A percentile compares a stretch with the other conserved stretches of the same genome.
phyloP scores from a whole-genome alignment of 257 asterid species.

The Cynanchum wilfordii region DNA sequence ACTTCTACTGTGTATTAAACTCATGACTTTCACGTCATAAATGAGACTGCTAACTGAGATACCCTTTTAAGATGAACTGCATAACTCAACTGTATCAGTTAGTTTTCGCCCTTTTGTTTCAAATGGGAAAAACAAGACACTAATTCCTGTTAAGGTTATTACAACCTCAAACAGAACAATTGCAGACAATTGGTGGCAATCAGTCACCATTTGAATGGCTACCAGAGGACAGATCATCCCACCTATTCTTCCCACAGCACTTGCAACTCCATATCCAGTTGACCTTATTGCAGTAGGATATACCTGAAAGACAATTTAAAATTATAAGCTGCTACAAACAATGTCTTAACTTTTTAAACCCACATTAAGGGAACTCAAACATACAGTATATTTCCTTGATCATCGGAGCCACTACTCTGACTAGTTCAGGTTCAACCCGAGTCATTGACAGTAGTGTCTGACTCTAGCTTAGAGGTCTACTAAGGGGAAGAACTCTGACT shows the following conservation, averaged over 20 bases:
- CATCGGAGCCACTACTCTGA: too few relatives aligned
- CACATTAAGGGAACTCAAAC: too few relatives aligned
- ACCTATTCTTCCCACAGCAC: constrained; percentile 32
- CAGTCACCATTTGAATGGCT: constrained; percentile 23
- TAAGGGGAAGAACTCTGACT: too few relatives aligned
- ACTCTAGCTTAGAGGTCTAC: too few relatives aligned
- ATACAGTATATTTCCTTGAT: too few relatives aligned
- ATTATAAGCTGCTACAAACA: too few relatives aligned
- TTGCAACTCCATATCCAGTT: constrained; percentile 32
- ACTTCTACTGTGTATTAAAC: too few relatives aligned
- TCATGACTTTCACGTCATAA: too few relatives aligned
- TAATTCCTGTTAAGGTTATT: constrained; percentile 15
- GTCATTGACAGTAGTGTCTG: too few relatives aligned
- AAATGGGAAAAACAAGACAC: constrained; percentile 19
- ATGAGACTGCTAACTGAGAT: too few relatives aligned
- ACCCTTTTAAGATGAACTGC: neutral
- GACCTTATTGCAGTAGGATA: constrained; percentile 35
- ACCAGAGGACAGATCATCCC: constrained; percentile 32
- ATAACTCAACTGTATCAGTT: constrained; percentile 9
- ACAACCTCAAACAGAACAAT: constrained; percentile 22
- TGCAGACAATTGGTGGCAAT: constrained; percentile 25
- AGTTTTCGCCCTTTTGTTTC: constrained; percentile 30
- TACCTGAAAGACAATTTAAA: constrained; percentile 15
- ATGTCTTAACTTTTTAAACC: too few relatives aligned
- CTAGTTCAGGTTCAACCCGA: too few relatives aligned